phyloP scores from a whole-genome alignment of 345 rosid species.

The Firmiana major region DNA sequence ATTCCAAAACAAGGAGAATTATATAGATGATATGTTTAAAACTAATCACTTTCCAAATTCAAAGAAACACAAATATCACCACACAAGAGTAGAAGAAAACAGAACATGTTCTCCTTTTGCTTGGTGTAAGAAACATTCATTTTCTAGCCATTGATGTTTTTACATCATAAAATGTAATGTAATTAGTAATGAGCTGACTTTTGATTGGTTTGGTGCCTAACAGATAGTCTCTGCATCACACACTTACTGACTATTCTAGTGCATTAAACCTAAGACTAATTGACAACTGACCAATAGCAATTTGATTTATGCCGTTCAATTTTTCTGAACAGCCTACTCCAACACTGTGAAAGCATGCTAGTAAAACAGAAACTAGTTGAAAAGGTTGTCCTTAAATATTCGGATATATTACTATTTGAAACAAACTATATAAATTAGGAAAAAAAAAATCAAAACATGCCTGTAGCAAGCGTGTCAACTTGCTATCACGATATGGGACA shows the following conservation, averaged over 20 bases:
- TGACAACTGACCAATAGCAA: not conserved
- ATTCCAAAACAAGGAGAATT: not conserved
- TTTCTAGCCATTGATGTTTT: not conserved
- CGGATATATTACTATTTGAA: not conserved
- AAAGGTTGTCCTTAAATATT: not conserved
- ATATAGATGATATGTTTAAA: not conserved
- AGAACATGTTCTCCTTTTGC: not conserved
- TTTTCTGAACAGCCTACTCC: not conserved
- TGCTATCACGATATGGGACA: conserved; percentile 97
- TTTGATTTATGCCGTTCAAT: not conserved
- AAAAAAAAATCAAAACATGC: conserved; percentile 24
- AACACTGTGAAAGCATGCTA: conserved; percentile 9
- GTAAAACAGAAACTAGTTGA: no score
- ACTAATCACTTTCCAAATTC: not conserved
- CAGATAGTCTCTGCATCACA: not conserved
- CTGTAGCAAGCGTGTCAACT: conserved; percentile 95
- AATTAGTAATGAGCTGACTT: not conserved
- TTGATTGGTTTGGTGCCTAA: not conserved
- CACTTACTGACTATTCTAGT: not conserved
- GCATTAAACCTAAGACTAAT: not conserved
- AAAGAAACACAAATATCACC: not conserved
- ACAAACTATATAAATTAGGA: not conserved
- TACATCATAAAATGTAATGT: not conserved
- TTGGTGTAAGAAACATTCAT: not conserved
- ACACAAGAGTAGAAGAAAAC: not conserved